Evolutionary conservation across 2,329 filamentous ascomycete species (phyloP), one percentile per base, ranked within the genome.

Genomic region (Truncatella angustata): DNA sequence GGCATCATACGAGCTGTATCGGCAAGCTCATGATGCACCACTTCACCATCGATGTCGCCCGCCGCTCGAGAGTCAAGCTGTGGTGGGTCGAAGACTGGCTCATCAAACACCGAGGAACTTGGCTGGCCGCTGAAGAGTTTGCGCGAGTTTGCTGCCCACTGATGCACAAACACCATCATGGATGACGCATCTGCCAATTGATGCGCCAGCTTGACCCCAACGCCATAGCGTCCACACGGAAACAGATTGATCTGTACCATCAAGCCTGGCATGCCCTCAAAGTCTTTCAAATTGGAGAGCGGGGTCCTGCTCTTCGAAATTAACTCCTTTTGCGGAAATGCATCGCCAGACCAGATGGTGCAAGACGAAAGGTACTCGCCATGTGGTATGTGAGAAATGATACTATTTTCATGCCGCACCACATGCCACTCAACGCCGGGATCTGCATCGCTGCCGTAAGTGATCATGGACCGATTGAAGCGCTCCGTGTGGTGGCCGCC

Each of bases 151-250:
- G 59, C 60, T 1, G 72, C 68, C 74, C 73, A 79, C 14, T 66
- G 57, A 28, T 72, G 66, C 32, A 75, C 64, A 45, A 80, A 79
- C 3, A 65, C 58, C 50, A 73, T 62, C 50, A 80, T 58, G 1
- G 71, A 60, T 16, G 70, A 64, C 2, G 75, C 75, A 54, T 80
- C 76, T 0, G 72, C 71, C 4, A 80, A 62, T 3, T 66, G 64
- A 57, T 80, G 77, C 1, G 73, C 67, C 18, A 75, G 56, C 43
- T 67, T 67, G n/a, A 76, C 60, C 9, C 69, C 67, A 9, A 80
- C 55, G 1, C 67, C 70, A 39, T 70, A 71, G 3, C 71, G 72
- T 1, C 74, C 73, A 45, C 71, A 72, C 7, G 60, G 54, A 54
- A 78, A 73, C 0, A 58, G 52, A 0, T 64, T 76, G 28, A 77